Evolutionary conservation across 306 rosid genomes (phyloP).

Genomic region (Glycyrrhiza uralensis): DNA sequence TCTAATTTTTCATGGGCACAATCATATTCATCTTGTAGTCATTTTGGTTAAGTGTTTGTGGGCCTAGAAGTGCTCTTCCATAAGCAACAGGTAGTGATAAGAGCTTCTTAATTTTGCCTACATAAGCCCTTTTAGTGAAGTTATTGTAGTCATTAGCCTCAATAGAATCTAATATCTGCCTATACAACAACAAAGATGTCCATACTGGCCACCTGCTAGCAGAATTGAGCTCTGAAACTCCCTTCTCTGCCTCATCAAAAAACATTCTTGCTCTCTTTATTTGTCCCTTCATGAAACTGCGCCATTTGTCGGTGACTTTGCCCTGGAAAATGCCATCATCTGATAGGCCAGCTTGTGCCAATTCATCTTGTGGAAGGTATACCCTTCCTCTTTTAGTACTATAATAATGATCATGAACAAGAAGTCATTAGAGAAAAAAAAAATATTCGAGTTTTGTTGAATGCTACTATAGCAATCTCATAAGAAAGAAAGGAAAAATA

Average conservation of each 20-base stretch:
- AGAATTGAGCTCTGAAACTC: slow-evolving; percentile 65
- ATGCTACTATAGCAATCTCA: too few relatives aligned
- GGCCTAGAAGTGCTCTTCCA: slow-evolving; percentile 56
- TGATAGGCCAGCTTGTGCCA: slow-evolving; percentile 76
- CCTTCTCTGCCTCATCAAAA: slow-evolving; percentile 90
- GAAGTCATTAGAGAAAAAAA: not conserved
- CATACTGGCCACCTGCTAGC: slow-evolving; percentile 97
- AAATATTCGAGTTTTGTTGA: not conserved
- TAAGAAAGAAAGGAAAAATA: too few relatives aligned
- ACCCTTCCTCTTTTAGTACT: slow-evolving; percentile 97
- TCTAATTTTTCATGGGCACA: slow-evolving; percentile 7
- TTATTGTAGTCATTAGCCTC: slow-evolving; percentile 95
- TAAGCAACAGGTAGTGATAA: slow-evolving; percentile 71
- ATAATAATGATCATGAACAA: not conserved
- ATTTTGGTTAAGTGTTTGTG: slow-evolving; percentile 47
- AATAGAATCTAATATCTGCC: slow-evolving; percentile 82
- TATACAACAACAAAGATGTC: slow-evolving; percentile 77
- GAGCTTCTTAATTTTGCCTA: slow-evolving; percentile 69
- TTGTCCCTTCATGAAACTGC: slow-evolving; percentile 83
- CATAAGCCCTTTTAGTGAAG: slow-evolving; percentile 87
- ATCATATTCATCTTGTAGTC: slow-evolving; percentile 32
- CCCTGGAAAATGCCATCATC: slow-evolving; percentile 75
- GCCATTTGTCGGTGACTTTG: slow-evolving; percentile 80
- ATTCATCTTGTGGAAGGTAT: slow-evolving; percentile 92
- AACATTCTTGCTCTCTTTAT: slow-evolving; percentile 88